Evolutionary conservation across 2,329 filamentous ascomycete genomes (phyloP).

Genomic region (Venturia nashicola): DNA sequence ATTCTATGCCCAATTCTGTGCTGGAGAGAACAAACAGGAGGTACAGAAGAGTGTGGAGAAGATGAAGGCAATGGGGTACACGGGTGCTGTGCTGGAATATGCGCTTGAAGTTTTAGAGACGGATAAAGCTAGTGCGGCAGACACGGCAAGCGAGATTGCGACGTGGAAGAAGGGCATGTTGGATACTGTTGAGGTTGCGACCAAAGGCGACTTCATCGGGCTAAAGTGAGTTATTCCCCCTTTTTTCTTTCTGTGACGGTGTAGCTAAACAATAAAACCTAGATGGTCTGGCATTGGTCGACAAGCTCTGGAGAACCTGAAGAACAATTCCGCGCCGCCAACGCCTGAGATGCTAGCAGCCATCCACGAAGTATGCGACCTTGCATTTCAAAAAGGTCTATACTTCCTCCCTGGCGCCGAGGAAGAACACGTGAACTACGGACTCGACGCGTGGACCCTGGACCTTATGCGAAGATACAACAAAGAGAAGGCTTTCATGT

Average conservation of each 20-base stretch:
- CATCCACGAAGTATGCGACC: slow-evolving; percentile 62
- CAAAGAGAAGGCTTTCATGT: slow-evolving; percentile 46
- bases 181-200: slow-evolving; percentile 50
- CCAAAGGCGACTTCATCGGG: slow-evolving; percentile 41
- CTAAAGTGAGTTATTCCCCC: slow-evolving; percentile 30
- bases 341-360: slow-evolving; percentile 52
- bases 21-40: slow-evolving; percentile 60
- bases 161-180: slow-evolving; percentile 65
- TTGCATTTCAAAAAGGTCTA: slow-evolving; percentile 57
- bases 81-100: slow-evolving; percentile 74
- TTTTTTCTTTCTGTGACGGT: background rate
- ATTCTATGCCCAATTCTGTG: slow-evolving; percentile 87
- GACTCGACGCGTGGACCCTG: slow-evolving; percentile 71
- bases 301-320: slow-evolving; percentile 55
- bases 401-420: slow-evolving; percentile 77
- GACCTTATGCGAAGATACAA: slow-evolving; percentile 70
- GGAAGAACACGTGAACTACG: slow-evolving; percentile 43
- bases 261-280: background rate
- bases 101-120: slow-evolving; percentile 65
- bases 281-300: slow-evolving; percentile 73
- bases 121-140: slow-evolving; percentile 39
- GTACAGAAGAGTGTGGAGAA: slow-evolving; percentile 51
- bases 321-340: slow-evolving; percentile 45
- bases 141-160: slow-evolving; percentile 48
- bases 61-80: slow-evolving; percentile 65